Evolutionary conservation across 352 stramenopile species (phyloP), one percentile per base, ranked within the genome.

Genomic region (Pythium pyrilobum): DNA sequence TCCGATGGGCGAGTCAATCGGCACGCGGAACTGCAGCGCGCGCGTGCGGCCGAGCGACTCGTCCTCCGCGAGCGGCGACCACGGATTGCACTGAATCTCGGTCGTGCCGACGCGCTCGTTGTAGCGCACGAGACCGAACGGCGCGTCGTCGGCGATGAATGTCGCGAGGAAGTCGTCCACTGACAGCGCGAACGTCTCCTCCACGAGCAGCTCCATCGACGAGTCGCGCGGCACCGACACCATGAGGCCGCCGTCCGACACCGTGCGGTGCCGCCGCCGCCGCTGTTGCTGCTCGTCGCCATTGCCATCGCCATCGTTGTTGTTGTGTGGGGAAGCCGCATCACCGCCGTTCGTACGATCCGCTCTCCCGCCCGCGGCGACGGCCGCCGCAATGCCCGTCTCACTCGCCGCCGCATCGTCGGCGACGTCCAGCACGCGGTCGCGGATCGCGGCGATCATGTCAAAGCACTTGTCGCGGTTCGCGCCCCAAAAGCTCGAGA

Each of bases 401-500:
- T 45, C 34, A 20, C 18, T 37, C 41, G 15, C 36, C 38, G 8
- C 37, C 20, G 37, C 34, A 3, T 56, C 37, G 9, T 47, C 58
- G 6, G 45, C 39, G 1, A 53, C 25, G 2, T 52, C 62, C 2
- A 89, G 40, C 32, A 85, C 71, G 24, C 69, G 77, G 29, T 82
- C 58, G 25, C 77, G 79, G n/a, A 81, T 87, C 59, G 74, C 70
- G 12, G 59, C 34, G 28, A 94, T 81, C n/a, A 94, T 56, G 8
- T 91, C 77, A 43, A 77, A 91, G 64, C 81, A 94, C 37, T 48
- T 68, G 66, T 94, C 84, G 37, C 81, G 76, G 52, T 92, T 89
- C 45, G 69, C 83, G 24, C 84, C 81, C 83, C 83, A 94, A 41
- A 94, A 94, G 49, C 78, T 87, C 51, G 79, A 87, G 64, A 94